Conservation (phyloP, 2,329 filamentous ascomycete species). For the Chaetothyriales sp. region DNA sequence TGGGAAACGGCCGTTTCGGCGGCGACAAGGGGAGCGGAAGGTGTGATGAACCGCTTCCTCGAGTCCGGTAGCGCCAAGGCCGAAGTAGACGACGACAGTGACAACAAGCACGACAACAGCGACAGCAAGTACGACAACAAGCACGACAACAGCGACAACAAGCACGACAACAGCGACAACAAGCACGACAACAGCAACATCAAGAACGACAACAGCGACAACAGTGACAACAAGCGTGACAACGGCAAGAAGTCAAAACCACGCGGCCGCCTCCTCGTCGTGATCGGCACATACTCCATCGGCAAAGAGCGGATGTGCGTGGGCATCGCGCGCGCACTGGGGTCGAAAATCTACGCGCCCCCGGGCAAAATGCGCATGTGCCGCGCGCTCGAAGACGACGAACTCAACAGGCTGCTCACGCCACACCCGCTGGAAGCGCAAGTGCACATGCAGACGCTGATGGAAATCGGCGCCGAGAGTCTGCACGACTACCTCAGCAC, state of each 20-base stretch:
- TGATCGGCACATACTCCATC: constrained; percentile 95
- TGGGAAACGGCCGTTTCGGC: constrained; percentile 46
- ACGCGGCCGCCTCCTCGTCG: constrained; percentile 63
- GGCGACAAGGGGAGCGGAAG: constrained; percentile 34
- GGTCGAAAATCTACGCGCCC: constrained; percentile 79
- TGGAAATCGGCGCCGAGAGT: constrained; percentile 85
- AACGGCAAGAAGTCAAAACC: constrained; percentile 20
- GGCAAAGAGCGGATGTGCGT: constrained; percentile 94
- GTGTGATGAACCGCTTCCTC: constrained; percentile 52
- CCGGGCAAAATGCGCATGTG: constrained; percentile 73
- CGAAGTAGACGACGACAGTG: constrained; percentile 25
- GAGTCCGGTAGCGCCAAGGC: constrained; percentile 28
- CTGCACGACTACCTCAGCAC: constrained; percentile 73
- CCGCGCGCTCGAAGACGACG: constrained; percentile 69
- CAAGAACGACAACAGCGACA: constrained; percentile 26
- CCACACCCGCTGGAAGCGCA: constrained; percentile 70
- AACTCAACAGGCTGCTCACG: constrained; percentile 66
- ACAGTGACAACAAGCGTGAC: constrained; percentile 26
- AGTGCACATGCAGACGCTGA: constrained; percentile 93
- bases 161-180: constrained; percentile 26
- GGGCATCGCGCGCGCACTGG: constrained; percentile 73
- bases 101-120: constrained; percentile 26
- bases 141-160: constrained; percentile 25
- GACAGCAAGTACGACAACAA: too few relatives aligned
- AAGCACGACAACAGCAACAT: too few relatives aligned